Evolutionary conservation across 805 yeast genomes (phyloP).

Genomic region (Saccharomycopsis lassenensis): DNA sequence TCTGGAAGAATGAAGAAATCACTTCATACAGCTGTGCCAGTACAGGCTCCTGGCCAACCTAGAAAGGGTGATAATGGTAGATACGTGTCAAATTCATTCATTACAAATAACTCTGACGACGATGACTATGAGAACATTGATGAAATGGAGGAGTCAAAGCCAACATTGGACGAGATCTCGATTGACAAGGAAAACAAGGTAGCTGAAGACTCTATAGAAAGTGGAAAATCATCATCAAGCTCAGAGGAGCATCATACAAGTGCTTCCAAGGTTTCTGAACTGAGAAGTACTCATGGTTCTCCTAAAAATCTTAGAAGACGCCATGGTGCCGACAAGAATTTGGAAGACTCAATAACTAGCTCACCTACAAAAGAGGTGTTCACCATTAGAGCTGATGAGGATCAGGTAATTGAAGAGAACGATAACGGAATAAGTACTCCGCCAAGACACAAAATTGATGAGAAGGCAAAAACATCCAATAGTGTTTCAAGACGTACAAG

Average conservation of each 20-base stretch:
- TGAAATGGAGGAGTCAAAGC: conserved; percentile 16
- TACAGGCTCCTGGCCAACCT: conserved; percentile 95
- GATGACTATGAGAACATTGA: conserved; percentile 32
- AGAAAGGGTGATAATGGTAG: conserved; percentile 17
- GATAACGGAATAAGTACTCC: background rate
- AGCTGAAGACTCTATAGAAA: conserved; percentile 4
- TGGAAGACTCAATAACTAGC: conserved; percentile 5
- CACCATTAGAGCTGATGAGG: conserved; percentile 12
- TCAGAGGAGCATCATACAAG: background rate
- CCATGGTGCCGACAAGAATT: conserved; percentile 1
- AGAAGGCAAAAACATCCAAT: conserved; percentile 1
- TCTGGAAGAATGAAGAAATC: conserved; percentile 58
- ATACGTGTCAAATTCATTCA: conserved; percentile 15
- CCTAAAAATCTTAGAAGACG: conserved; percentile 1
- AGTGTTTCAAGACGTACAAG: conserved; percentile 10
- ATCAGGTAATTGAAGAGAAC: background rate
- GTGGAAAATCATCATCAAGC: background rate
- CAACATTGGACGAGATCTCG: conserved; percentile 16
- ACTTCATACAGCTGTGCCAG: conserved; percentile 72
- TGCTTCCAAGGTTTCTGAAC: background rate
- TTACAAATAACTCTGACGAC: conserved; percentile 27
- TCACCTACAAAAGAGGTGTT: conserved; percentile 7
- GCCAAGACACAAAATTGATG: background rate
- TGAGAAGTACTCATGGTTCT: no score
- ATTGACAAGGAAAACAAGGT: conserved; percentile 14